These are phyloP conservation scores for Fusarium sp. DNA, from an alignment of 2,329 filamentous ascomycete species.

Conservation along the genomic window DNA sequence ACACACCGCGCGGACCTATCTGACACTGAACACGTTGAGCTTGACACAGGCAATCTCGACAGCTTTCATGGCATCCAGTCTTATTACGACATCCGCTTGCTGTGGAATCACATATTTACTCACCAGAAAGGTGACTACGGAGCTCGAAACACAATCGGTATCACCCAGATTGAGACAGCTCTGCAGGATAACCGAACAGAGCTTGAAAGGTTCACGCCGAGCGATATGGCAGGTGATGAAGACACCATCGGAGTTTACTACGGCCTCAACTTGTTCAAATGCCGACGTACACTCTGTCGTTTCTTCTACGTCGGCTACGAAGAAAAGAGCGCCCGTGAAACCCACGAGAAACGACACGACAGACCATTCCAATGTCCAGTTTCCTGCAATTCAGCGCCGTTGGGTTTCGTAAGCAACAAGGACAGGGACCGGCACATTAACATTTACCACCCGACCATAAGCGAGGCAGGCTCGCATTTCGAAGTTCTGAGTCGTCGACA, in stretches of 20 bases:
- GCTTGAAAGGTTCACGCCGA: neutral
- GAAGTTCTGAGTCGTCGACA: neutral
- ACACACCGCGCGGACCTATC: fast-evolving
- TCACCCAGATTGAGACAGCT: neutral
- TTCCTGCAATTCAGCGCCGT: neutral
- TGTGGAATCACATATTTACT: slow-evolving; percentile 23
- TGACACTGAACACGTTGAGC: fast-evolving
- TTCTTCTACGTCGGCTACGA: slow-evolving; percentile 12
- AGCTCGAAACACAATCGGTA: neutral
- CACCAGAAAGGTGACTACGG: slow-evolving; percentile 12
- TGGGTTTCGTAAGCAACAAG: neutral
- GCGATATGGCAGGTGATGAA: neutral
- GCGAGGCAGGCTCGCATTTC: fast-evolving
- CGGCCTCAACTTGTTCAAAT: neutral
- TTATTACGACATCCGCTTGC: neutral
- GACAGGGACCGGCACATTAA: slow-evolving; percentile 2
- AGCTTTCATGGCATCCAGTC: fast-evolving
- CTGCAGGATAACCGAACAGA: neutral
- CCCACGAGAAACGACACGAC: slow-evolving; percentile 3
- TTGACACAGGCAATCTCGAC: fast-evolving
- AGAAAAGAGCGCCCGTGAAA: fast-evolving
- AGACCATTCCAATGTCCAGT: neutral
- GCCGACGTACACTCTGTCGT: neutral
- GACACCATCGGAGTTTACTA: neutral
- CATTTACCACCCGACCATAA: neutral